Evolutionary conservation across 2,329 filamentous ascomycete genomes (phyloP).

Genomic region (Verticillium zaregamsianum): DNA sequence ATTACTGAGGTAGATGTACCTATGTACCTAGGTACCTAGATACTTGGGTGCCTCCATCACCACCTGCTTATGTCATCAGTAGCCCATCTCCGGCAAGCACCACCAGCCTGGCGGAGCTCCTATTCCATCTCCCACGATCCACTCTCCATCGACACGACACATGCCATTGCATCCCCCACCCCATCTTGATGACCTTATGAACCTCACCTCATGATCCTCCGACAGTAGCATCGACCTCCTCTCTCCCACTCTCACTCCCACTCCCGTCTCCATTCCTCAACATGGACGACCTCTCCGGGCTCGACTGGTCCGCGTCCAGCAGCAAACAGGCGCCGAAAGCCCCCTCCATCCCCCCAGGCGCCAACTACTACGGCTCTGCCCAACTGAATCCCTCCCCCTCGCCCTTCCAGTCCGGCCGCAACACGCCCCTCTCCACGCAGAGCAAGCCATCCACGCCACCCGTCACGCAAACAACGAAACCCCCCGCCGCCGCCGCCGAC

Average conservation of each 20-base stretch:
- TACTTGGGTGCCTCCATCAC: not conserved
- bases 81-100: not conserved
- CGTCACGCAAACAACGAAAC: constrained; percentile 31
- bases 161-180: constrained; percentile 1
- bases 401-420: constrained; percentile 50
- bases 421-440: constrained; percentile 46
- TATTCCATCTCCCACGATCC: not conserved
- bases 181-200: constrained; percentile 10
- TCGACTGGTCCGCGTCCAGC: constrained; percentile 51
- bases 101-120: not conserved
- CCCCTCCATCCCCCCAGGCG: constrained; percentile 33
- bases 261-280: constrained; percentile 10
- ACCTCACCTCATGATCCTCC: constrained; percentile 1
- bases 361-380: constrained; percentile 43
- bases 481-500: constrained; percentile 48
- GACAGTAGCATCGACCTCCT: not conserved
- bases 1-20: too few relatives aligned
- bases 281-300: constrained; percentile 60
- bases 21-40: too few relatives aligned
- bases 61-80: not conserved
- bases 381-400: constrained; percentile 54
- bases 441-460: constrained; percentile 38
- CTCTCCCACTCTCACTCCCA: not conserved
- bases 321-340: constrained; percentile 33
- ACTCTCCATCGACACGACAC: constrained; percentile 2